These are phyloP conservation scores for Nicotiana sylvestris DNA, from an alignment of 257 asterid species.

Conservation along the genomic window DNA sequence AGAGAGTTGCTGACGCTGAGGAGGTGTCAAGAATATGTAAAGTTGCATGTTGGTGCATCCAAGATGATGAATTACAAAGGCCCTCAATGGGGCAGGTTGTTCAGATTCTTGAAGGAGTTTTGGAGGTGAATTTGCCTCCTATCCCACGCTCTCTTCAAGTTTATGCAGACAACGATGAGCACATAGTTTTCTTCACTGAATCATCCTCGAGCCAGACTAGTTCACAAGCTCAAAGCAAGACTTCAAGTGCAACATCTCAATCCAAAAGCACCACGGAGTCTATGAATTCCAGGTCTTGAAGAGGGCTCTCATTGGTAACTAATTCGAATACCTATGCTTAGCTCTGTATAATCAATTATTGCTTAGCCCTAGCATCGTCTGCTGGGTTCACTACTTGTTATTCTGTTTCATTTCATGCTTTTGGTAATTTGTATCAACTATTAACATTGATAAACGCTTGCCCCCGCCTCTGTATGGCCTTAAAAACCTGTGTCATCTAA, in stretches of 20 bases:
- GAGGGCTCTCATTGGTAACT: not conserved
- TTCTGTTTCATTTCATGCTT: not conserved
- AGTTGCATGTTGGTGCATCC: conserved; percentile 51
- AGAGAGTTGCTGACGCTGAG: conserved; percentile 25
- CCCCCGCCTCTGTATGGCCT: too few relatives aligned
- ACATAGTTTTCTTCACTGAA: conserved; percentile 64
- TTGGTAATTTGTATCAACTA: not conserved
- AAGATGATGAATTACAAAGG: conserved; percentile 40
- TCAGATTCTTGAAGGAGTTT: conserved; percentile 47
- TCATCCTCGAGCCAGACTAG: conserved; percentile 48
- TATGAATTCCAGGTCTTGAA: conserved; percentile 5
- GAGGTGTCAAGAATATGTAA: conserved; percentile 36
- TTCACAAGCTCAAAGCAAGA: conserved; percentile 34
- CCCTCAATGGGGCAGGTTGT: conserved; percentile 45
- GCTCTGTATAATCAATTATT: not conserved
- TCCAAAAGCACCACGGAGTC: conserved; percentile 24
- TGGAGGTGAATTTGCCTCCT: conserved; percentile 44
- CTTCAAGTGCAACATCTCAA: conserved; percentile 35
- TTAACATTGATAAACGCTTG: not conserved
- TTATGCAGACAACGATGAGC: conserved; percentile 38
- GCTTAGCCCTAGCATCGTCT: not conserved
- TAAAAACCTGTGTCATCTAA: too few relatives aligned
- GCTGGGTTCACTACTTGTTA: not conserved
- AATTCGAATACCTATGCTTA: not conserved
- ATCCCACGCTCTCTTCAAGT: conserved; percentile 42